phyloP scores from a whole-genome alignment of 2,329 filamentous ascomycete genomes.

The Trichoderma sp. region DNA sequence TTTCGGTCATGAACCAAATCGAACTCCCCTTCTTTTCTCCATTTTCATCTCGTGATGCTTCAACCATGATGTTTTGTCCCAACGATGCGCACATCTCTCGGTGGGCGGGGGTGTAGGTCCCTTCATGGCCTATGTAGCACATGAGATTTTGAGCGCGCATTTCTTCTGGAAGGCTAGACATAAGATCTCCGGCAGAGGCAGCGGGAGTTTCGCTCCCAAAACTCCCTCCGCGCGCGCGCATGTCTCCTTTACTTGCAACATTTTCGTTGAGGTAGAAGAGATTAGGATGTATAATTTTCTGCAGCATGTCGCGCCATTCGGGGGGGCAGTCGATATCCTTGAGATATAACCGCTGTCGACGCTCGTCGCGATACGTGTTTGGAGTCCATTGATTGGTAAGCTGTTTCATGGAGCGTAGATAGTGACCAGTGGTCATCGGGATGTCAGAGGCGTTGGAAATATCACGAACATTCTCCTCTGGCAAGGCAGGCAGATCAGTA shows the following conservation, averaged over 20 bases:
- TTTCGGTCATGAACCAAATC: slow-evolving; percentile 99
- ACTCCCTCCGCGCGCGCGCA: slow-evolving; percentile 40
- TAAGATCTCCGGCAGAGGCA: slow-evolving; percentile 82
- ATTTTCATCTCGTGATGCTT: slow-evolving; percentile 72
- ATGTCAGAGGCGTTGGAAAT: slow-evolving; percentile 72
- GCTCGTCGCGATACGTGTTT: slow-evolving; percentile 74
- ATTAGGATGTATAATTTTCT: slow-evolving; percentile 74
- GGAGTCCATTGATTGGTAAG: slow-evolving; percentile 80
- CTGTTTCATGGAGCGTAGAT: slow-evolving; percentile 81
- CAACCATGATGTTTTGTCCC: slow-evolving; percentile 98
- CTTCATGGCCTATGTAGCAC: slow-evolving; percentile 98
- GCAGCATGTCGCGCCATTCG: slow-evolving; percentile 81
- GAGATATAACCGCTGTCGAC: slow-evolving; percentile 83
- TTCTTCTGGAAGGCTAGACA: slow-evolving; percentile 82
- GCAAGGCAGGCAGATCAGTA: slow-evolving; percentile 29
- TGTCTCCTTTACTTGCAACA: slow-evolving; percentile 48
- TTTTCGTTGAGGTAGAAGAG: slow-evolving; percentile 90
- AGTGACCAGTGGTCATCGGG: slow-evolving; percentile 85
- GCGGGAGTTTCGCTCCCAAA: slow-evolving; percentile 58
- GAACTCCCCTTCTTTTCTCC: slow-evolving; percentile 85
- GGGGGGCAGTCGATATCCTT: slow-evolving; percentile 96
- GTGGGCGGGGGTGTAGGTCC: slow-evolving; percentile 93
- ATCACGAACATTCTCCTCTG: slow-evolving; percentile 84
- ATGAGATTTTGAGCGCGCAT: slow-evolving; percentile 97
- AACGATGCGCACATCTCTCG: slow-evolving; percentile 96